Conservation (phyloP, 192 early-diverging fungal species). For the Diversispora eburnea region DNA sequence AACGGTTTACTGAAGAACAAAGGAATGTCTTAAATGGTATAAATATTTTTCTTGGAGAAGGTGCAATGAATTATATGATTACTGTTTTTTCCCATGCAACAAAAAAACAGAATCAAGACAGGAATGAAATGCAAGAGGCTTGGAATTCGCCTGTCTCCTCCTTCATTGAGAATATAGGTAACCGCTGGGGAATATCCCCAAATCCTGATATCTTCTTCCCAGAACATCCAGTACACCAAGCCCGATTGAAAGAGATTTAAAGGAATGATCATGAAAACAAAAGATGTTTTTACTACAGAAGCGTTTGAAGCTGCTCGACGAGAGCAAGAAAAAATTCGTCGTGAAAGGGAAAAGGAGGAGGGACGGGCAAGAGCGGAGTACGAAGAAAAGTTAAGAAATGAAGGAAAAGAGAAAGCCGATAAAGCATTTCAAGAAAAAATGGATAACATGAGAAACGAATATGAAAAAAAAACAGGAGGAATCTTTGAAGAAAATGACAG, state of each 20-base stretch:
- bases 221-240: conserved; percentile 5
- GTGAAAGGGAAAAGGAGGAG: conserved; percentile 1
- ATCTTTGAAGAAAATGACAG: neutral
- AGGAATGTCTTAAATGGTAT: conserved; percentile 8
- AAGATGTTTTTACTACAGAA: conserved; percentile 14
- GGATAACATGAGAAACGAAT: neutral
- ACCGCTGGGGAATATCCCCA: conserved; percentile 18
- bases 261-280: neutral
- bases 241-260: neutral
- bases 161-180: neutral
- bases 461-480: neutral
- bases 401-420: conserved; percentile 6
- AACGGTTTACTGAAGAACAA: conserved; percentile 14
- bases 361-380: neutral
- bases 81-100: conserved; percentile 24
- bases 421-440: neutral
- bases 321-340: conserved; percentile 6
- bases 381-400: neutral
- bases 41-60: conserved; percentile 13
- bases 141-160: neutral
- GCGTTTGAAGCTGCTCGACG: neutral
- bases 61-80: conserved; percentile 11
- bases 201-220: conserved; percentile 9
- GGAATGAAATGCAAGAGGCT: neutral
- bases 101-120: neutral